Base-by-base conservation (phyloP, 768 basidiomycete species). In the Mycena polygramma region DNA sequence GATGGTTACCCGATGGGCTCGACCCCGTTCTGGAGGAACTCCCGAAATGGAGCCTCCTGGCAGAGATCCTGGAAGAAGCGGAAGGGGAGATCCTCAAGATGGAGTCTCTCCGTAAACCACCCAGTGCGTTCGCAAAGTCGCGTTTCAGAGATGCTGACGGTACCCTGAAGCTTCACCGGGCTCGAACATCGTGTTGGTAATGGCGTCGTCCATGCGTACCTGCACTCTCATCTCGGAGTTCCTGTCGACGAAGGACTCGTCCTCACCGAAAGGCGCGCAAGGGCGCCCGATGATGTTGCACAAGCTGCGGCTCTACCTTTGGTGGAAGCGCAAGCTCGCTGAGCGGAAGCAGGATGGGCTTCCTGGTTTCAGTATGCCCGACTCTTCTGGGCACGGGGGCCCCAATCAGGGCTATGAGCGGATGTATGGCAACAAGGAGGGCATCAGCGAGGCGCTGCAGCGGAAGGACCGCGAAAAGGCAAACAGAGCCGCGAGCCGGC, bases 21-120 rank as follows among this genome's bases (percentile, higher is more conserved):
- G 90, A 95, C 53, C 94, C 95, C 0, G 89, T 96, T 0, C 84
- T 98, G 26, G 98, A 99, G 80, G 98, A 99, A 76, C 87, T 94
- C 52, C 97, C 97, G 0, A 99, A 99, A 78, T 99, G 98, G 97
- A 87, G 87, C 65, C 78, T 97, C 10, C 81, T 99, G 15, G 87
- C 91, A 0, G 93, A 95, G n/a, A 87, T 97, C 0, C 79, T 99
- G 52, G 86, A 94, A 59, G 98, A 99, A 81, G 92, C 57, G 3
- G 98, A 99, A 79, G 90, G 90, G 68, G 94, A 96, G 73, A 91
- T 94, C 37, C 83, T 93, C 67, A 84, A 90, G 51, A 87, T 89
- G 70, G 88, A 91, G 71, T 83, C 84, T 11, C 66, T 72, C 39
- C 72, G 77, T 36, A 81, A 77, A 58, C 71, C 80, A 10, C 75